phyloP scores from a whole-genome alignment of 2,329 filamentous ascomycete genomes.

The Lasiodiplodia sp. region DNA sequence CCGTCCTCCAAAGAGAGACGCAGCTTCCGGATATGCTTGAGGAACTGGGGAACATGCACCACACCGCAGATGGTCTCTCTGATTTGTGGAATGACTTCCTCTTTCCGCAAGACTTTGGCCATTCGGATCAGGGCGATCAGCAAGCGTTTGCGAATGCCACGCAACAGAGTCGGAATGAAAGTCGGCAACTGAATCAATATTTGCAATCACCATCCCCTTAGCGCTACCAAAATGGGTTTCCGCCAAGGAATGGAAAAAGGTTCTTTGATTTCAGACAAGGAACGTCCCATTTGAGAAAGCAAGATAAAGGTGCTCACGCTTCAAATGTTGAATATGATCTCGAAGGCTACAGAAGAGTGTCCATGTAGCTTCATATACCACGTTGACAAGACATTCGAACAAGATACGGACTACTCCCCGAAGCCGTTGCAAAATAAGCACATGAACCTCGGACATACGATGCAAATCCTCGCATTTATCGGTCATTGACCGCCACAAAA shows the following conservation, averaged over 20 bases:
- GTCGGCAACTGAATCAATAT: neutral
- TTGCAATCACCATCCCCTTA: neutral
- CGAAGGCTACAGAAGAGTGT: too few relatives aligned
- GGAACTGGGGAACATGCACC: neutral
- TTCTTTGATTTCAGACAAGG: too few relatives aligned
- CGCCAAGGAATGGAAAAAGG: neutral
- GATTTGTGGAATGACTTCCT: neutral
- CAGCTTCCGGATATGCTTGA: conserved; percentile 3
- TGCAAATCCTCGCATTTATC: too few relatives aligned
- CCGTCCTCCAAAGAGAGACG: neutral
- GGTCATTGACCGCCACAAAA: too few relatives aligned
- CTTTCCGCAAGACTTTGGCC: neutral
- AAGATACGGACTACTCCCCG: too few relatives aligned
- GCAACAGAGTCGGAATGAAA: neutral
- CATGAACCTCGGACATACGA: too few relatives aligned
- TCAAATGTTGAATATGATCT: too few relatives aligned
- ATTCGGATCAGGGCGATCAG: neutral
- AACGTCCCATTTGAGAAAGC: too few relatives aligned
- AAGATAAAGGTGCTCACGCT: too few relatives aligned
- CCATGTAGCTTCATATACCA: too few relatives aligned
- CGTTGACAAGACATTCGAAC: too few relatives aligned
- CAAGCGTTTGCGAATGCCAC: neutral
- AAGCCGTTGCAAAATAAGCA: too few relatives aligned
- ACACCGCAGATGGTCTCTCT: neutral
- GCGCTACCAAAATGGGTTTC: neutral